phyloP scores from a whole-genome alignment of 305 asterid species.

The Petunia hybrid region DNA sequence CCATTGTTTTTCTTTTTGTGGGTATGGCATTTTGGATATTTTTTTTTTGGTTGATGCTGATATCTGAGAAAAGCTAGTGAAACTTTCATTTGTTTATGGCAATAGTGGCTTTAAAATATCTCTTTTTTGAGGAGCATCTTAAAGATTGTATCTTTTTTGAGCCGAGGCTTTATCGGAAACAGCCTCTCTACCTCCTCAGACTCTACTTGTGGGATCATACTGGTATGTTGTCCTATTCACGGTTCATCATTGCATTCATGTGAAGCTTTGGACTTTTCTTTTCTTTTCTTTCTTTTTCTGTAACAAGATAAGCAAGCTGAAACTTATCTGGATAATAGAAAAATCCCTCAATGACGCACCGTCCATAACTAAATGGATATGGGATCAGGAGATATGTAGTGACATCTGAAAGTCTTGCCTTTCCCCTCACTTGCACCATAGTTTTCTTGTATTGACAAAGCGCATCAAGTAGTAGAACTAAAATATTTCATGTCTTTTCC shows the following conservation, averaged over 20 bases:
- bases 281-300: neutral
- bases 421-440: neutral
- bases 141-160: neutral
- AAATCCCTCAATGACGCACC: no score
- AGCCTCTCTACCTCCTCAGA: no score
- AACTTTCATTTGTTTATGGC: slow-evolving; percentile 12
- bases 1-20: neutral
- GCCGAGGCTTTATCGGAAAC: no score
- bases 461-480: neutral
- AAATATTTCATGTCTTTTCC: neutral
- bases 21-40: neutral
- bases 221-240: neutral
- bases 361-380: no score
- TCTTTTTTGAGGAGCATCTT: neutral
- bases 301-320: neutral
- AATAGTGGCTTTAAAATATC: neutral
- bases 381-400: neutral
- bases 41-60: neutral
- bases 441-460: slow-evolving; percentile 14
- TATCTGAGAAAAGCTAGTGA: neutral
- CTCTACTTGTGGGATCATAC: no score
- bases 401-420: neutral
- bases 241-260: neutral
- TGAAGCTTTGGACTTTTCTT: neutral
- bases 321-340: no score